A percentile compares a stretch with the other conserved stretches of the same genome.
Conservation (phyloP, 2,329 filamentous ascomycete species). For the Trichoderma arundinaceum region DNA sequence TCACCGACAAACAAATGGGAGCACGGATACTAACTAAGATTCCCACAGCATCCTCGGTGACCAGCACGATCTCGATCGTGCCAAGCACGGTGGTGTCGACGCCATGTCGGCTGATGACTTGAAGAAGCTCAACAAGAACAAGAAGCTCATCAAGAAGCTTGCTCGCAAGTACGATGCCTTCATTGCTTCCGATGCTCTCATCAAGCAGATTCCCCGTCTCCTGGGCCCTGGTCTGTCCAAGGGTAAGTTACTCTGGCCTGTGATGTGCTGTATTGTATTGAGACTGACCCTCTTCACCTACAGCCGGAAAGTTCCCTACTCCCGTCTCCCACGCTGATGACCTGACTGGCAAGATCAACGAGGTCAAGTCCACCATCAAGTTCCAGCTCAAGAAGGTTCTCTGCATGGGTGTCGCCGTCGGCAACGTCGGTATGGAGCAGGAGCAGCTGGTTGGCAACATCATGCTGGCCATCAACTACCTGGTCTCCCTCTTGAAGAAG, state of each 20-base stretch:
- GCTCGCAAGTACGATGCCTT: conserved; percentile 99
- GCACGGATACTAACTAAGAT: neutral
- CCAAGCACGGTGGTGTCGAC: conserved; percentile 98
- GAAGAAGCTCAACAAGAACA: conserved; percentile 99
- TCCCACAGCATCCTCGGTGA: conserved; percentile 64
- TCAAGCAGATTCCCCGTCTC: conserved; percentile 99
- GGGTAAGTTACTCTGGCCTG: conserved; percentile 63
- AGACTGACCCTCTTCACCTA: conserved; percentile 39
- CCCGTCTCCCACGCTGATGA: conserved; percentile 97
- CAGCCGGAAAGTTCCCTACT: conserved; percentile 99
- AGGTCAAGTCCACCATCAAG: conserved; percentile 99
- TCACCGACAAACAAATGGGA: neutral
- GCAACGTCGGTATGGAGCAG: conserved; percentile 96
- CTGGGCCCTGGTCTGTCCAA: conserved; percentile 98
- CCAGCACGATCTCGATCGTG: conserved; percentile 98
- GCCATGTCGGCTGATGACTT: conserved; percentile 98
- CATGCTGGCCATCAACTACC: conserved; percentile 99
- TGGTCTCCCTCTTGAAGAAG: conserved; percentile 99
- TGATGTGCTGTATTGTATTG: no score
- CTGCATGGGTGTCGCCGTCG: conserved; percentile 99
- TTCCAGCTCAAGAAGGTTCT: conserved; percentile 99
- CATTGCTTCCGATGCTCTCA: conserved; percentile 93
- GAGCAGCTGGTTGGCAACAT: conserved; percentile 98
- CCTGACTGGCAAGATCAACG: conserved; percentile 91
- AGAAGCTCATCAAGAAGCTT: conserved; percentile 99